Evolutionary conservation across 768 basidiomycete species (phyloP), one percentile per base, ranked within the genome.

Genomic region (Kwoniella europaea): DNA sequence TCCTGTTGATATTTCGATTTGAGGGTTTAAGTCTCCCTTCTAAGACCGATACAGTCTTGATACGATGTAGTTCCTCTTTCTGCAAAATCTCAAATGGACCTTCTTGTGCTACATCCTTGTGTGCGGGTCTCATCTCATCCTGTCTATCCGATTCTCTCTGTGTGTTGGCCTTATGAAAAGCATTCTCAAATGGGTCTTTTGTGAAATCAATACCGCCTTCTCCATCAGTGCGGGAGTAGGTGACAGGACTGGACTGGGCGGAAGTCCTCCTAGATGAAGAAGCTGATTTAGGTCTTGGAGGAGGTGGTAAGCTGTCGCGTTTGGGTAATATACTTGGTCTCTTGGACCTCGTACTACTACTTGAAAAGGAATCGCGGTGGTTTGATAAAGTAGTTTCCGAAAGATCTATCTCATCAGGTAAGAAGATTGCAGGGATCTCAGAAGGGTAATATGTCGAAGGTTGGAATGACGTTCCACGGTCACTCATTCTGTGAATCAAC

Each of bases 301-400:
- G 57, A 27, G 57, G 57, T 9, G 57, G 57, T 35, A 58, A n/a
- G 29, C 57, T 58, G 15, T 58, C 57, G 20, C 57, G 20, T 35
- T 35, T 58, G 57, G 57, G 57, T 35, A 58, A n/a, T 10, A 58
- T 58, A 58, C 57, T 58, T 3, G 57, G 57, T 58, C 18, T 27
- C 9, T 56, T 56, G 10, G 55, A 35, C 35, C 46, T 50, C 46
- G 18, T 50, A 50, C 46, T 50, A 18, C 46, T 13, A 50, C 46
- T 50, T 13, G 46, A 50, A 18, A 4, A 15, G 3, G 12, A 15
- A 50, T 18, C 18, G 46, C 46, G 46, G 10, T 15, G 3, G 18
- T 50, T 50, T 50, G 46, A 50, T 50, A 50, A 50, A 15, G 15
- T 15, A 18, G 46, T 50, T 4, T 16, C 46, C 4, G 46, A 50